Evolutionary conservation across 768 basidiomycete genomes (phyloP).

Genomic region (Thelephora ganbajun): DNA sequence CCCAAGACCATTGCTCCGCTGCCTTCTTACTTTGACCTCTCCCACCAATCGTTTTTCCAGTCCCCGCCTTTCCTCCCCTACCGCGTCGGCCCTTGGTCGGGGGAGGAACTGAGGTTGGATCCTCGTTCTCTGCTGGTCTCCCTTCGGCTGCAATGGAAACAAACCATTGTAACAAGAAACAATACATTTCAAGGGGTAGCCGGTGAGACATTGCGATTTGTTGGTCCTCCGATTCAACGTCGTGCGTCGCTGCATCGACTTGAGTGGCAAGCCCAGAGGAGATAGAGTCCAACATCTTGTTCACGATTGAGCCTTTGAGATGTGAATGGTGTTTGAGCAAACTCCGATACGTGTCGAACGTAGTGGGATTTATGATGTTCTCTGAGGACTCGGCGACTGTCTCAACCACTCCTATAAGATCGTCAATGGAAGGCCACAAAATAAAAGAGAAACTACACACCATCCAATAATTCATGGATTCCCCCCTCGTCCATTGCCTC

Average conservation of each 20-base stretch:
- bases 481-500: constrained; percentile 32
- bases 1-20: constrained; percentile 53
- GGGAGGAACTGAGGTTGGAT: constrained; percentile 25
- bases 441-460: constrained; percentile 20
- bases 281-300: constrained; percentile 80
- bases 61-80: constrained; percentile 44
- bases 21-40: constrained; percentile 29
- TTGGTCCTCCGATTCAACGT: constrained; percentile 57
- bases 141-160: constrained; percentile 69
- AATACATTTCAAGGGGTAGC: constrained; percentile 75
- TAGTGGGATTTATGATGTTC: constrained; percentile 46
- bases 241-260: constrained; percentile 55
- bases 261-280: constrained; percentile 61
- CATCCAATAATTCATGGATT: constrained; percentile 40
- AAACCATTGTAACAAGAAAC: constrained; percentile 89
- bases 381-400: constrained; percentile 67
- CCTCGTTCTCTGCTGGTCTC: constrained; percentile 35
- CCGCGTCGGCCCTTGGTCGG: constrained; percentile 40
- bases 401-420: constrained; percentile 55
- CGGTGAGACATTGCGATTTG: constrained; percentile 51
- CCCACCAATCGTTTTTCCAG: constrained; percentile 36
- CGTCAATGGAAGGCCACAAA: constrained; percentile 1
- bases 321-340: constrained; percentile 62
- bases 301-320: constrained; percentile 55
- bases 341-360: constrained; percentile 74